These are phyloP conservation scores for Apiospora pterosperma DNA, from an alignment of 2,329 filamentous ascomycete species.

Conservation along the genomic window DNA sequence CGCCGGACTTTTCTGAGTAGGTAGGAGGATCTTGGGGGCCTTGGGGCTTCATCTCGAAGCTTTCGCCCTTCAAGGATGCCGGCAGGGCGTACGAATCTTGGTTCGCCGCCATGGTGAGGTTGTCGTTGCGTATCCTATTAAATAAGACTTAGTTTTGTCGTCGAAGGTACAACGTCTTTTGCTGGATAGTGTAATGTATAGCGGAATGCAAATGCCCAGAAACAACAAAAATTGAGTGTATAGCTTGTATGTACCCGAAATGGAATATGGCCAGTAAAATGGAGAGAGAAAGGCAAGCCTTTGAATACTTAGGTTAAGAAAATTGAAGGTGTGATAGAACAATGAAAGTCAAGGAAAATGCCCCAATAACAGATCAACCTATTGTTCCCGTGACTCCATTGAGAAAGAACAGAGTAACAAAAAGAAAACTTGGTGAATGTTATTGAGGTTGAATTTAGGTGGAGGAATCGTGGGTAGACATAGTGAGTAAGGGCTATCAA, in stretches of 20 bases:
- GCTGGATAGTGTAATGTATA: not conserved
- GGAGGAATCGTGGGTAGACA: conserved; percentile 1
- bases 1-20: conserved; percentile 59
- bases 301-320: conserved; percentile 4
- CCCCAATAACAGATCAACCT: not conserved
- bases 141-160: not conserved
- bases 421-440: conserved; percentile 6
- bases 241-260: not conserved
- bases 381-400: conserved; percentile 12
- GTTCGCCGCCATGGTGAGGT: not conserved
- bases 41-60: not conserved
- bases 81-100: conserved; percentile 2
- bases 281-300: conserved; percentile 6
- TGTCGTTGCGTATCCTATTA: not conserved
- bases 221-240: not conserved
- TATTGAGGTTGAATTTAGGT: not conserved
- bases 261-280: conserved; percentile 8
- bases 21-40: conserved; percentile 32
- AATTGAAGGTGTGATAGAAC: not conserved
- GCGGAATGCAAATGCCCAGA: not conserved
- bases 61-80: not conserved
- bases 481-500: conserved; percentile 13
- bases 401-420: conserved; percentile 7
- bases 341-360: conserved; percentile 3
- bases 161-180: not conserved